Conservation (phyloP, 768 basidiomycete genomes). For the Cystoderma amianthinum region DNA sequence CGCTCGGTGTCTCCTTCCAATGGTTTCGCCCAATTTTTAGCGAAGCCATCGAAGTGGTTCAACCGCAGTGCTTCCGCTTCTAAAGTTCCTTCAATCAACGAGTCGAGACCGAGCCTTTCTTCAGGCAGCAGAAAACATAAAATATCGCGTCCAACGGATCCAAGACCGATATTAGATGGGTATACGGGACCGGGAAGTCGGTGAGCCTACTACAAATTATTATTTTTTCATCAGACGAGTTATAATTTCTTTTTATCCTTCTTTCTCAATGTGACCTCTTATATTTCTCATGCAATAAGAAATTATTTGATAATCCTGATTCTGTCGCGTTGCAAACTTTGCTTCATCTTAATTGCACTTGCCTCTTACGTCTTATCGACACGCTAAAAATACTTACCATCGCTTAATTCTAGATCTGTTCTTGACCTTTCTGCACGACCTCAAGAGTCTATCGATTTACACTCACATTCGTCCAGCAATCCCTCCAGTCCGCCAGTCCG, state of each 20-base stretch:
- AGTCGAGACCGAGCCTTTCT: conserved; percentile 40
- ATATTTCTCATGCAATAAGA: too few species aligned
- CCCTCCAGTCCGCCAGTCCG: conserved; percentile 27
- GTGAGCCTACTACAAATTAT: conserved; percentile 43
- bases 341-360: background rate
- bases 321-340: too few species aligned
- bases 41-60: conserved; percentile 72
- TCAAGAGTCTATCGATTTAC: conserved; percentile 35
- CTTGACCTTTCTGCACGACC: conserved; percentile 49
- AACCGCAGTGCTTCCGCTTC: conserved; percentile 50
- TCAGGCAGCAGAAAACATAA: conserved; percentile 53
- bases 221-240: too few species aligned
- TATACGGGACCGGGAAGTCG: conserved; percentile 41
- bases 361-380: background rate
- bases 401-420: conserved; percentile 60
- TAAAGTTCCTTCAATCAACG: conserved; percentile 31
- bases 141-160: conserved; percentile 82
- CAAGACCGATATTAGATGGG: conserved; percentile 63
- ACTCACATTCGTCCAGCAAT: conserved; percentile 25
- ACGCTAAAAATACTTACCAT: too few species aligned
- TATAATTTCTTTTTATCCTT: too few species aligned
- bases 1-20: conserved; percentile 63
- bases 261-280: too few species aligned
- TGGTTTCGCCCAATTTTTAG: conserved; percentile 57
- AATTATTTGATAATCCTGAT: too few species aligned